Conservation (phyloP, 2,329 filamentous ascomycete genomes). For the Pyrenophora graminea region DNA sequence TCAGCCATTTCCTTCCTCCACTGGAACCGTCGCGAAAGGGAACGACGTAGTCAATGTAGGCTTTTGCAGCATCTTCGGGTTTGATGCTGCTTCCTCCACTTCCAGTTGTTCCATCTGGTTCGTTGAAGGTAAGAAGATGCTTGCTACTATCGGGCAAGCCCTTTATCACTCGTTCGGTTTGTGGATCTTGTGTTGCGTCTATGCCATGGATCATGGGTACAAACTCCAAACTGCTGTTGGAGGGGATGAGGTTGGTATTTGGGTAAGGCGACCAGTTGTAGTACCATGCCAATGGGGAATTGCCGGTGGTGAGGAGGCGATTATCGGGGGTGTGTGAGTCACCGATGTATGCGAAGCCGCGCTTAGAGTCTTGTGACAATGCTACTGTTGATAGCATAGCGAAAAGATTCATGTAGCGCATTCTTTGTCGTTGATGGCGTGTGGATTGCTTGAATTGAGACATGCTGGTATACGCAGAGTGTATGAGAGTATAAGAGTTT, state of each 20-base stretch:
- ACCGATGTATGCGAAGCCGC: constrained; percentile 73
- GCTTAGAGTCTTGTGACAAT: constrained; percentile 60
- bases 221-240: constrained; percentile 65
- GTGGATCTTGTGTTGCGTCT: constrained; percentile 44
- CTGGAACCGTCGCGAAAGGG: constrained; percentile 63
- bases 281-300: constrained; percentile 75
- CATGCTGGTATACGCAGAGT: constrained; percentile 2
- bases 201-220: constrained; percentile 81
- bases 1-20: constrained; percentile 57
- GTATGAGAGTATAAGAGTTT: background rate
- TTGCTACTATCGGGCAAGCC: constrained; percentile 62
- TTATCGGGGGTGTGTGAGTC: constrained; percentile 62
- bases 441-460: background rate
- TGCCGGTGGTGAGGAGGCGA: constrained; percentile 64
- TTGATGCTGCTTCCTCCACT: constrained; percentile 68
- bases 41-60: constrained; percentile 74
- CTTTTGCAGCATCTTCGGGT: constrained; percentile 65
- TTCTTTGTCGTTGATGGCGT: constrained; percentile 4
- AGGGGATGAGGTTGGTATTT: constrained; percentile 58
- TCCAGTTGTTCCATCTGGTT: constrained; percentile 66
- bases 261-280: constrained; percentile 71
- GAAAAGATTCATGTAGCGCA: constrained; percentile 3
- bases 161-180: constrained; percentile 64
- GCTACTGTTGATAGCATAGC: constrained; percentile 13
- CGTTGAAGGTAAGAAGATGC: constrained; percentile 76